Evolutionary conservation across 2,329 filamentous ascomycete genomes (phyloP), one percentile per base, ranked within the genome.

Genomic region (Aspergillus latus): DNA sequence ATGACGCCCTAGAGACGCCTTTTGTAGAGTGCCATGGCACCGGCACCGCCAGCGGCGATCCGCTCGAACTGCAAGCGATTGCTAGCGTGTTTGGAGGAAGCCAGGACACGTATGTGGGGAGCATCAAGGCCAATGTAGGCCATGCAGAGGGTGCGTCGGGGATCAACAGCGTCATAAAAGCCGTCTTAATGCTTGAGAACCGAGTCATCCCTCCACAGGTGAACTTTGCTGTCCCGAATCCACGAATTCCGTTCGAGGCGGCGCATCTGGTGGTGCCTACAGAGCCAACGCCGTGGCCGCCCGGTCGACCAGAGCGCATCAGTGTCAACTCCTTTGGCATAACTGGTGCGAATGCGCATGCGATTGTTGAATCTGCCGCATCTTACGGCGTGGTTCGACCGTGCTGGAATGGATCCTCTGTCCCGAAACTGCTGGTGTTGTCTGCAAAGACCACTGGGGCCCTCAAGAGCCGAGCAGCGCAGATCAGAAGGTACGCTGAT

Each of bases 81-180:
- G 30, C 30, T 9, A 34, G 10, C 15, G 43, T 49, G 1, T 59
- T 59, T 21, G 21, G 36, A 26, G 13, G 21, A 3, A 21, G 2
- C 21, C 21, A 21, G 21, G 21, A 21, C 21, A 21, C 21, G 21
- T 21, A 21, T 21, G 21, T 21, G 21, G 21, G 21, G 66, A 59
- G 62, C 30, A 60, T 76, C 28, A 76, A 78, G 58, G 65, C 72
- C 4, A 74, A 76, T 42, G 54, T 78, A 11, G 80, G 80, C 0
- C 80, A 83, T 57, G 62, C 65, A 0, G 80, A 81, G 60, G 75
- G 71, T 0, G 76, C 76, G 0, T 72, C 74, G 1, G 80, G 78
- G 0, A 49, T 82, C 0, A 69, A 70, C 0, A 68, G 69, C 0
- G 16, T 82, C 2, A 71, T 82, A 15, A 82, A 82, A 54, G 66